These are phyloP conservation scores for Claviceps fusiformis DNA, from an alignment of 2,329 filamentous ascomycete species.

Conservation along the genomic window DNA sequence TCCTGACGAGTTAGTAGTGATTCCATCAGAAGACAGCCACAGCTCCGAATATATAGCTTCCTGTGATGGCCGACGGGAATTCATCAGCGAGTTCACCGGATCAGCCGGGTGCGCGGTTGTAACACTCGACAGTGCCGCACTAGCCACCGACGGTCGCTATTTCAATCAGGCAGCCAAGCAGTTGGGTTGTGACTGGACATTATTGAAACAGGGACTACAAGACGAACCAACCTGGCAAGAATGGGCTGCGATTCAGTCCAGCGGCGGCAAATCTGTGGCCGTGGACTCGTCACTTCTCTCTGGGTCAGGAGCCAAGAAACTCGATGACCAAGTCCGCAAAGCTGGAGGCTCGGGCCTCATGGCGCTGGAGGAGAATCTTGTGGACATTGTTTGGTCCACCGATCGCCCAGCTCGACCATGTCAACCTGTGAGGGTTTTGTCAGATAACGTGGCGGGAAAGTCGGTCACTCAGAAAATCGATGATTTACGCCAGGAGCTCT, in stretches of 20 bases:
- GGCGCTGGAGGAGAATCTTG: conserved; percentile 65
- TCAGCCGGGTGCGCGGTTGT: conserved; percentile 90
- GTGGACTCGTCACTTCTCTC: conserved; percentile 85
- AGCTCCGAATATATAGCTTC: conserved; percentile 95
- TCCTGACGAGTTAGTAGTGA: conserved; percentile 42
- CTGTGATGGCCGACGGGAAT: conserved; percentile 85
- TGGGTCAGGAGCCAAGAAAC: conserved; percentile 47
- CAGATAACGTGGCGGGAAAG: conserved; percentile 66
- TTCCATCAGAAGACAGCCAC: conserved; percentile 94
- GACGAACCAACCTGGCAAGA: conserved; percentile 97
- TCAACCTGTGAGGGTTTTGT: conserved; percentile 61
- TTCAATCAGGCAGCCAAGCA: conserved; percentile 94
- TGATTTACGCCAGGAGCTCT: conserved; percentile 78
- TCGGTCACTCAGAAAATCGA: conserved; percentile 68
- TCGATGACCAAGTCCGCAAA: conserved; percentile 77
- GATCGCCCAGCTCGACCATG: conserved; percentile 61
- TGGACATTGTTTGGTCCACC: conserved; percentile 80
- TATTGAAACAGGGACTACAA: conserved; percentile 85
- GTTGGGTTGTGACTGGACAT: conserved; percentile 78
- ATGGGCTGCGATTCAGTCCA: conserved; percentile 80
- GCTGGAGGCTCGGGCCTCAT: conserved; percentile 66
- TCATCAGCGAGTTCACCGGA: conserved; percentile 86
- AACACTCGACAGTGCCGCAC: conserved; percentile 69
- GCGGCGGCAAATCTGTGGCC: conserved; percentile 74
- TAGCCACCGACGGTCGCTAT: conserved; percentile 92